phyloP scores from a whole-genome alignment of 2,329 filamentous ascomycete genomes.

The Fusarium staphyleae region DNA sequence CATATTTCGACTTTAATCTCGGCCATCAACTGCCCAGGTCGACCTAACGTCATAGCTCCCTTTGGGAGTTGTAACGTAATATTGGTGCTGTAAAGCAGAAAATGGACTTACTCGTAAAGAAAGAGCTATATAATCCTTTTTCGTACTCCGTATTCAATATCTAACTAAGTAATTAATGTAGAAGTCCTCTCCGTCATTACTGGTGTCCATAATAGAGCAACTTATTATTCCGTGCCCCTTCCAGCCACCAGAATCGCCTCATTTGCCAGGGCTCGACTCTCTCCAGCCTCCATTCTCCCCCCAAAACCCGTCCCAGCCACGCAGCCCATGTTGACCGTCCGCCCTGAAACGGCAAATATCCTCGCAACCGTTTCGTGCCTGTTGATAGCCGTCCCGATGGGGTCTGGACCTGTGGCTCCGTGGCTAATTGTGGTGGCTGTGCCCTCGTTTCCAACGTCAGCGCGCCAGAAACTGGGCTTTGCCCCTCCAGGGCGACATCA shows the following conservation, averaged over 20 bases:
- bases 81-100: too few species aligned
- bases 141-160: too few species aligned
- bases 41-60: too few species aligned
- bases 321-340: constrained; percentile 9
- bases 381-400: constrained; percentile 11
- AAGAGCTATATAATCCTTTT: too few species aligned
- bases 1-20: too few species aligned
- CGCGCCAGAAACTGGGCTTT: constrained; percentile 22
- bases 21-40: too few species aligned
- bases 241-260: constrained; percentile 28
- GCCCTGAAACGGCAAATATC: constrained; percentile 27
- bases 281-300: constrained; percentile 25
- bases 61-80: too few species aligned
- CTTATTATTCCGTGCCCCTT: constrained; percentile 14
- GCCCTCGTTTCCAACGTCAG: constrained; percentile 27
- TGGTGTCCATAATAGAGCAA: neutral
- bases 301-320: constrained; percentile 22
- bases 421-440: constrained; percentile 31
- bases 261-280: constrained; percentile 13
- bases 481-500: constrained; percentile 20
- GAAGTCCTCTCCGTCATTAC: neutral
- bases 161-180: too few species aligned
- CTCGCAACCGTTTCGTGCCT: constrained; percentile 19
- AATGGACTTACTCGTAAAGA: too few species aligned
- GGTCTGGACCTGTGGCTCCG: constrained; percentile 23